Percentiles rank a stretch among this genome's conserved stretches.
Conservation (phyloP, 176 grass and related monocot genomes). For the Pontederia paniculata region DNA sequence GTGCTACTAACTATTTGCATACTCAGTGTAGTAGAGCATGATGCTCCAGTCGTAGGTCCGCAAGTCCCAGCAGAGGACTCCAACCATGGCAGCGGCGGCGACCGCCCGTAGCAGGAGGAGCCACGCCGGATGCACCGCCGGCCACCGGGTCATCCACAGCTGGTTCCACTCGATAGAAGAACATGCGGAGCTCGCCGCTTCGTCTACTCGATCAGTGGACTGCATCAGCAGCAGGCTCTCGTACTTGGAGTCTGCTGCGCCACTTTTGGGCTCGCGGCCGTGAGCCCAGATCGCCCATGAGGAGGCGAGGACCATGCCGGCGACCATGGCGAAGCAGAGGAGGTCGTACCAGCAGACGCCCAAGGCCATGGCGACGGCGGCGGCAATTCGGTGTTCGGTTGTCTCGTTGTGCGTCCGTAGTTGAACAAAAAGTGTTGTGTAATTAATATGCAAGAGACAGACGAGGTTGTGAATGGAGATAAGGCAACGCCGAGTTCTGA, state of each 20-base stretch:
- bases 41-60: conserved; percentile 16
- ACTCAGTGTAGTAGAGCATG: conserved; percentile 20
- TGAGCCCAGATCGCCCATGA: not conserved
- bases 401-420: too few relatives aligned
- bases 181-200: not conserved
- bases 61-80: conserved; percentile 11
- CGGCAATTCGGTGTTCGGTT: too few relatives aligned
- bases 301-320: not conserved
- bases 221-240: not conserved
- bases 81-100: conserved; percentile 7
- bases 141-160: conserved; percentile 19
- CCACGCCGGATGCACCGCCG: conserved; percentile 4
- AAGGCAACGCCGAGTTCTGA: too few relatives aligned
- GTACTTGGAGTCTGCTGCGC: not conserved
- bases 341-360: conserved; percentile 10
- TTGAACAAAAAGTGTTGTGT: too few relatives aligned
- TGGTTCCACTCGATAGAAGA: not conserved
- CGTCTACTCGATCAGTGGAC: not conserved
- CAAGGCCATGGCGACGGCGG: conserved; percentile 5
- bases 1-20: too few relatives aligned
- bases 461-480: too few relatives aligned
- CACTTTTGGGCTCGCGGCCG: not conserved
- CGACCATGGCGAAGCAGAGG: conserved; percentile 9
- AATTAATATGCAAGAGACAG: too few relatives aligned
- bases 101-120: not conserved